Evolutionary conservation across 371 early-diverging fungal species (phyloP).

Genomic region (Circinella minor): DNA sequence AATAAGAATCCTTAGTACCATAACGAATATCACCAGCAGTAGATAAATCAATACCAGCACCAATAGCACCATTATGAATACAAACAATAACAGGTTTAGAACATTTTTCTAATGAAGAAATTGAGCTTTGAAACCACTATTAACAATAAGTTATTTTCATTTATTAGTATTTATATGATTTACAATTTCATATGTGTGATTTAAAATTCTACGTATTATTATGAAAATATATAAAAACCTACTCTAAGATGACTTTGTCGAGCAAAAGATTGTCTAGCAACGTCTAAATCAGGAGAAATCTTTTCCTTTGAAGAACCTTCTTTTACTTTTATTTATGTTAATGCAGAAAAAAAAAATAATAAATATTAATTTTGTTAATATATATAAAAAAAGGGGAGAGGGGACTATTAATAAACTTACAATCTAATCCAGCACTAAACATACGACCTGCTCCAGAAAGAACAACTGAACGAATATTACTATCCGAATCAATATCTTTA

Average conservation of each 20-base stretch:
- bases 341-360: too few relatives aligned
- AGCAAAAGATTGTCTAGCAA: conserved; percentile 3
- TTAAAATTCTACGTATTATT: background rate
- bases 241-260: background rate
- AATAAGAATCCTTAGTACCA: conserved; percentile 79
- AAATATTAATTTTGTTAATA: too few relatives aligned
- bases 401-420: conserved; percentile 44
- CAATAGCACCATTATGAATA: conserved; percentile 88
- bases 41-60: conserved; percentile 88
- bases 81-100: conserved; percentile 80
- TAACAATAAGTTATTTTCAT: background rate
- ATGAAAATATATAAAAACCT: background rate
- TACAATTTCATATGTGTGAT: too few relatives aligned
- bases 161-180: background rate
- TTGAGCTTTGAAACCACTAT: background rate
- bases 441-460: conserved; percentile 73
- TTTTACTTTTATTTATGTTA: background rate
- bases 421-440: conserved; percentile 90
- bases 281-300: conserved; percentile 3
- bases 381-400: too few relatives aligned
- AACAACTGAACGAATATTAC: conserved; percentile 71
- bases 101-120: conserved; percentile 1
- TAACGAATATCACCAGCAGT: conserved; percentile 92
- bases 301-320: conserved; percentile 1
- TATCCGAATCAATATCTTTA: conserved; percentile 57